Evolutionary conservation across 1,284 basidiomycete species (phyloP), one percentile per base, ranked within the genome.

Genomic region (Heterobasidion irregulare): DNA sequence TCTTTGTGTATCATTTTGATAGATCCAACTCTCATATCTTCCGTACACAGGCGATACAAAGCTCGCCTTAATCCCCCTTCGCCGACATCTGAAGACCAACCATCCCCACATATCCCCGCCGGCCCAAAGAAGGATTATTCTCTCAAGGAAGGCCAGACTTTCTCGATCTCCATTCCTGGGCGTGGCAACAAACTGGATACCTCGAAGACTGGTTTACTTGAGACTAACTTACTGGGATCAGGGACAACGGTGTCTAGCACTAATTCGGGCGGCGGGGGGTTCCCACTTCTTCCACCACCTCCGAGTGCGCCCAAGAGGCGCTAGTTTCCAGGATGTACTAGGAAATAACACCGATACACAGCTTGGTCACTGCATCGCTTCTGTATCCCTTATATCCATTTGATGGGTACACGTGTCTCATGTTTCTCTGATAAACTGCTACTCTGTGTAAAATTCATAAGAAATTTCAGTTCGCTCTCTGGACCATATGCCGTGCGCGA

Each of bases 131-230:
- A 92, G 68, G 96, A 99, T 66, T 98, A 97, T 68, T 90, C 88
- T 38, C 75, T 99, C 62, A 98, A 98, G 67, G 93, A 95, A 64
- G 97, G 97, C 13, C 91, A 99, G 68, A 98, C 95, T 0, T 95
- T 99, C 69, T 88, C 86, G 12, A 95, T 98, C 65, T 80, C 82
- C 52, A 89, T 98, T 56, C 94, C 94, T 8, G 93, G 93, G 8
- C 79, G 67, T 12, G 15, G 49, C 57, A 70, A 70, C 55, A 57
- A 57, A 45, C 59, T 53, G 15, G 51, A 50, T 10, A 51, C 44
- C 26, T 54, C 41, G 18, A 52, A 49, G 35, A 53, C 53, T 54
- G 58, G 44, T 43, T 54, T 8, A 41, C 59, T 53, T 10, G 55
- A 53, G 6, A 43, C 61, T 8, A 60, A 63, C 47, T 56, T 69